Evolutionary conservation across 352 stramenopile species (phyloP), one percentile per base, ranked within the genome.

Genomic region (Phytopythium chamaehyphon): DNA sequence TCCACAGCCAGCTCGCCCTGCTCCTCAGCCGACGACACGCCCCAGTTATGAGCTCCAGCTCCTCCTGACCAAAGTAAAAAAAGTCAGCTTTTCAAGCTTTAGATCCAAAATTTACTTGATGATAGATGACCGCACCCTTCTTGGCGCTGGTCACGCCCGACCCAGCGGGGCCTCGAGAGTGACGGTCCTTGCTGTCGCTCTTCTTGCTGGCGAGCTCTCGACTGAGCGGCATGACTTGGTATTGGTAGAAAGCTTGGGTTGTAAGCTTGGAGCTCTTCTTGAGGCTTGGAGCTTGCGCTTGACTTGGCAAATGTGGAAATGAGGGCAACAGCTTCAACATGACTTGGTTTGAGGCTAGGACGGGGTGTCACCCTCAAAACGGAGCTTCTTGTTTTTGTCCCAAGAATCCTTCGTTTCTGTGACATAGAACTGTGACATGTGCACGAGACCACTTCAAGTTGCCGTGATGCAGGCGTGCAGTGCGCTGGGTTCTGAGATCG

Each of bases 31-130:
- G 67, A 78, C 44, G 61, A 63, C 10, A 79, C 59, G 35, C 83
- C 83, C 83, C 83, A 93, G 62, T 91, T 93, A 64, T 93, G 83
- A 6, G 79, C 75, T 6, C 83, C 80, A 22, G 83, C 83, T n/a
- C 83, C 83, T n/a, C 77, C 73, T 89, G 46, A n/a, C n/a, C n/a
- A n/a, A n/a, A n/a, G n/a, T n/a, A n/a, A n/a, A n/a, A n/a, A n/a
- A n/a, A n/a, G n/a, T n/a, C n/a, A n/a, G n/a, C n/a, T n/a, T n/a
- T n/a, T n/a, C n/a, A n/a, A n/a, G n/a, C n/a, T n/a, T n/a, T n/a
- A n/a, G n/a, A n/a, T n/a, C n/a, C n/a, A n/a, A n/a, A n/a, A n/a
- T n/a, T n/a, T n/a, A n/a, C n/a, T n/a, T n/a, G n/a, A n/a, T n/a
- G n/a, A 5, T 33, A 33, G 28, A 33, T 9, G 9, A 9, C 28